Conservation (phyloP, 352 stramenopile species). For the Hyaloperonospora arabidopsidis region DNA sequence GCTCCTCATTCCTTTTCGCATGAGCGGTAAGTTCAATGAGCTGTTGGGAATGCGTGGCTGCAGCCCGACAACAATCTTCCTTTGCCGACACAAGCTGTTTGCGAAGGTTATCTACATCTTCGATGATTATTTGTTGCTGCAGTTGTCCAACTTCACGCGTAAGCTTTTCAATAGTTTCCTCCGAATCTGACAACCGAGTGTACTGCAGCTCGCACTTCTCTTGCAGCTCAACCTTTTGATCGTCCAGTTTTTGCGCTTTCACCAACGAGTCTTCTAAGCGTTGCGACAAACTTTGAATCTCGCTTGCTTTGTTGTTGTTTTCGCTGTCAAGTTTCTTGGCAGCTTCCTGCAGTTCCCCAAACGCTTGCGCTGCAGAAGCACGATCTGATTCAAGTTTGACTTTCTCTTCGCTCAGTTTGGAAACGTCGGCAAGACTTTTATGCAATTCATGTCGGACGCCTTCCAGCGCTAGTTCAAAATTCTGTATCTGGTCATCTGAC, state of each 20-base stretch:
- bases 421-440: slow-evolving; percentile 10
- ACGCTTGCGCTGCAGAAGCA: slow-evolving; percentile 9
- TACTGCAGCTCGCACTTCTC: slow-evolving; percentile 17
- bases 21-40: slow-evolving; percentile 14
- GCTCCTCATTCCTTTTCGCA: slow-evolving; percentile 15
- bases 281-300: slow-evolving; percentile 19
- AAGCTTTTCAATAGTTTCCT: slow-evolving; percentile 19
- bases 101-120: slow-evolving; percentile 15
- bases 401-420: slow-evolving; percentile 20
- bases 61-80: slow-evolving; percentile 16
- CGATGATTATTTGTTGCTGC: slow-evolving; percentile 14
- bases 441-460: slow-evolving; percentile 17
- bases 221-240: slow-evolving; percentile 16
- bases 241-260: slow-evolving; percentile 10
- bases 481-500: slow-evolving; percentile 35
- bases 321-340: slow-evolving; percentile 15
- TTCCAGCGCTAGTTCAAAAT: slow-evolving; percentile 14
- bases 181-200: slow-evolving; percentile 12
- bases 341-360: slow-evolving; percentile 13
- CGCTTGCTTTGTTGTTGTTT: slow-evolving; percentile 16
- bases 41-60: slow-evolving; percentile 5
- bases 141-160: slow-evolving; percentile 14
- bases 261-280: slow-evolving; percentile 8
- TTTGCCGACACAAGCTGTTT: slow-evolving; percentile 18
- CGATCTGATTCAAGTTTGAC: slow-evolving; percentile 12